These are phyloP conservation scores for Plasmopara halstedii DNA, from an alignment of 352 stramenopile genomes.

Conservation along the genomic window DNA sequence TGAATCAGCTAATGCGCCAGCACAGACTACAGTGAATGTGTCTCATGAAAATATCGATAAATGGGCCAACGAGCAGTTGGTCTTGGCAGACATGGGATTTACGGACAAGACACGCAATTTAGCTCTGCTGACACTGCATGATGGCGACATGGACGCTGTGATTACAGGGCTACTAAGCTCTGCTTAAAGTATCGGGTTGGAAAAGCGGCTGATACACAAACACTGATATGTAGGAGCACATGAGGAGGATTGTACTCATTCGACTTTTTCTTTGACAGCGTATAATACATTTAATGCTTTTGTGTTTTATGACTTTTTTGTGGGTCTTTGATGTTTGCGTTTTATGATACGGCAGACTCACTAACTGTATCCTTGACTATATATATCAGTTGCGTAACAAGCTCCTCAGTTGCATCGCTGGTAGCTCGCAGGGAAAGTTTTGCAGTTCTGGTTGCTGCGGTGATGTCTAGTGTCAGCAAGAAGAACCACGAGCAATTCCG, in stretches of 20 bases:
- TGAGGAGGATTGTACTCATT: neutral
- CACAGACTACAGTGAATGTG: slow-evolving; percentile 18
- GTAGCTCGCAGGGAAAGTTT: slow-evolving; percentile 39
- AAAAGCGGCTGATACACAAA: neutral
- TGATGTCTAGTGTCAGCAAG: slow-evolving; percentile 44
- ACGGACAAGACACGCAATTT: slow-evolving; percentile 45
- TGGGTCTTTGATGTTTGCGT: neutral
- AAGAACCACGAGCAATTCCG: slow-evolving; percentile 37
- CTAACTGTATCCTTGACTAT: slow-evolving; percentile 20
- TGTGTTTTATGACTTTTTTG: neutral
- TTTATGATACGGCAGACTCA: slow-evolving; percentile 5
- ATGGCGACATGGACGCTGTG: slow-evolving; percentile 60
- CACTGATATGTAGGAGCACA: slow-evolving; percentile 1
- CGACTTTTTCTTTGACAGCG: no score
- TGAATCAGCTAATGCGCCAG: slow-evolving; percentile 10
- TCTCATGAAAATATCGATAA: slow-evolving; percentile 33
- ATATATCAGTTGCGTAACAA: slow-evolving; percentile 40
- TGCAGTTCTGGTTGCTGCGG: slow-evolving; percentile 26
- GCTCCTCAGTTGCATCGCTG: slow-evolving; percentile 33
- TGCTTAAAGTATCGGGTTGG: slow-evolving; percentile 3
- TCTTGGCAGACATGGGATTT: slow-evolving; percentile 68
- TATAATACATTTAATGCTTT: slow-evolving; percentile 25
- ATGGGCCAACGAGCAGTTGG: slow-evolving; percentile 38
- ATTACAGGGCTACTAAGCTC: slow-evolving; percentile 40
- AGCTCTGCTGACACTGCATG: slow-evolving; percentile 42